Conservation (phyloP, 2,329 filamentous ascomycete species). For the Fusarium begoniae region DNA sequence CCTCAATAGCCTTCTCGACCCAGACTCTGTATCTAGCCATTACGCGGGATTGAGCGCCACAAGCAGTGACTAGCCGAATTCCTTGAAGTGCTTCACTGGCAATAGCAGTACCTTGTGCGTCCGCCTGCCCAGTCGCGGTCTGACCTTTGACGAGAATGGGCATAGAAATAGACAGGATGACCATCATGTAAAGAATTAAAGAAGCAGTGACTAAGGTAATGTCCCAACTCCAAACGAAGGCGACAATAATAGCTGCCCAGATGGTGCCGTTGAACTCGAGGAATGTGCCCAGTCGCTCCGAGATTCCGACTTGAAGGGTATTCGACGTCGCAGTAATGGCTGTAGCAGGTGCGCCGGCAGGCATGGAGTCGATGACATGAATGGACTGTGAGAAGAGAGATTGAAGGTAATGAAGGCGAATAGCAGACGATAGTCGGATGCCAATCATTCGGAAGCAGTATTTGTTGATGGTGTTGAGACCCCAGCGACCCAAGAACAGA, state of each 20-base stretch:
- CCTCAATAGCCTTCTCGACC: constrained; percentile 48
- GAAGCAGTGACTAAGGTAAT: constrained; percentile 61
- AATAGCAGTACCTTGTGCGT: constrained; percentile 51
- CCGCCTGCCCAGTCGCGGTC: constrained; percentile 25
- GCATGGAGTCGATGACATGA: constrained; percentile 59
- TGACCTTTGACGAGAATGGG: constrained; percentile 34
- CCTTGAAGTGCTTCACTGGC: constrained; percentile 55
- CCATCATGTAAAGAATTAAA: constrained; percentile 54
- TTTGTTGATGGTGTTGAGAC: constrained; percentile 36
- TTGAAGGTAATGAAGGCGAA: constrained; percentile 61
- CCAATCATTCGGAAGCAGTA: constrained; percentile 57
- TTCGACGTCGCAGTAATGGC: constrained; percentile 64
- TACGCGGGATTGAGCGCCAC: constrained; percentile 53
- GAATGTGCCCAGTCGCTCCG: constrained; percentile 58
- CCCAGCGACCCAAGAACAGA: constrained; percentile 37
- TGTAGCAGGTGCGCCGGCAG: constrained; percentile 60
- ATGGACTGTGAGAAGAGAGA: constrained; percentile 61
- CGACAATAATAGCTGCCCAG: constrained; percentile 53
- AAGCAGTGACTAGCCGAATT: constrained; percentile 55
- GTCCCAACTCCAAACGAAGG: constrained; percentile 62
- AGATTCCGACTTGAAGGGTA: constrained; percentile 63
- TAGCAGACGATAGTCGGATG: constrained; percentile 58
- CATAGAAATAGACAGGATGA: constrained; percentile 43
- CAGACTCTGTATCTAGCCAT: constrained; percentile 50
- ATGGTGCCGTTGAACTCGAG: constrained; percentile 48